These are phyloP conservation scores for Cyberlindnera petersonii DNA, from an alignment of 805 yeast species.

Conservation along the genomic window DNA sequence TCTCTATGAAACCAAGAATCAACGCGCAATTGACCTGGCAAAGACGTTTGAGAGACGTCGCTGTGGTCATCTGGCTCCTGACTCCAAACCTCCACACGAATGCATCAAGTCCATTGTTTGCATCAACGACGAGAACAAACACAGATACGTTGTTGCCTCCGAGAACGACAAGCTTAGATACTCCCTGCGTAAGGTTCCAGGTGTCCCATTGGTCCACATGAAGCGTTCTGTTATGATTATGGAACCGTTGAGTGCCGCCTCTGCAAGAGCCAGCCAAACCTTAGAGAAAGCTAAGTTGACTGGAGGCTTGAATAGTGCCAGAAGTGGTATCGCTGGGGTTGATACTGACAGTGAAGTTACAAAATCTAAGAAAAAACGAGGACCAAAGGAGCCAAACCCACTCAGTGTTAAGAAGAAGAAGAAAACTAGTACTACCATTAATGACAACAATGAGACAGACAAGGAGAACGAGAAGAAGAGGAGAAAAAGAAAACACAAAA, in stretches of 20 bases:
- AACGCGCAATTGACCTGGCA: conserved; percentile 74
- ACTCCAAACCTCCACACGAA: conserved; percentile 61
- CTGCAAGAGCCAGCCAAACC: conserved; percentile 43
- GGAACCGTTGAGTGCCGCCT: conserved; percentile 86
- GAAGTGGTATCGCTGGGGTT: conserved; percentile 31
- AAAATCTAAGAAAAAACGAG: conserved; percentile 47
- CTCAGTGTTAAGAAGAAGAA: conserved; percentile 80
- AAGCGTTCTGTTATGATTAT: conserved; percentile 90
- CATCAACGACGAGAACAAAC: conserved; percentile 77
- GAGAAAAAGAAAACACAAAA: conserved; percentile 23
- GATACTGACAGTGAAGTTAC: conserved; percentile 34
- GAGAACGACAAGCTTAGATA: conserved; percentile 72
- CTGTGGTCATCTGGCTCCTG: conserved; percentile 75
- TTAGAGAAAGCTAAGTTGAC: conserved; percentile 67
- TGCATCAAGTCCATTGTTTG: conserved; percentile 71
- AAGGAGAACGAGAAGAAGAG: conserved; percentile 16
- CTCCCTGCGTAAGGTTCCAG: conserved; percentile 72
- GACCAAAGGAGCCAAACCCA: conserved; percentile 86
- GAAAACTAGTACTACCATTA: conserved; percentile 13
- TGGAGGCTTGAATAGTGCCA: conserved; percentile 67
- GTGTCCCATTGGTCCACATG: conserved; percentile 84
- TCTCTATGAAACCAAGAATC: conserved; percentile 66
- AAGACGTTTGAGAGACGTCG: conserved; percentile 86
- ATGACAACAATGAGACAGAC: conserved; percentile 11
- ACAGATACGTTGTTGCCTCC: conserved; percentile 84